A percentile compares a stretch with the other conserved stretches of the same genome.
phyloP scores from a whole-genome alignment of 2,329 filamentous ascomycete species.

The Claviceps digitariae region DNA sequence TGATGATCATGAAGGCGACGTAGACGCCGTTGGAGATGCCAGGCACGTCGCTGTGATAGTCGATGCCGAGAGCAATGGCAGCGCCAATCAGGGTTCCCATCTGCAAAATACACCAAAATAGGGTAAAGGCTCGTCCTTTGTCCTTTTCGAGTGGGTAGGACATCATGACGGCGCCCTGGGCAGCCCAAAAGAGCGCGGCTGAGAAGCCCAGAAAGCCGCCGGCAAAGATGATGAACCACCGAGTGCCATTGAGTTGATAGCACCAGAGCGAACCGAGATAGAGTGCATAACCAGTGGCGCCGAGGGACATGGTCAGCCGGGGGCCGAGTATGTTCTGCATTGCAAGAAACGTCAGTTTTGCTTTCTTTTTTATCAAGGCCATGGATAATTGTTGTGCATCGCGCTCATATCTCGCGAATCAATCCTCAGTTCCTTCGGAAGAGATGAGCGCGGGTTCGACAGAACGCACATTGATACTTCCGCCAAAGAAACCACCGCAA shows the following conservation, averaged over 20 bases:
- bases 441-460: neutral
- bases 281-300: slow-evolving; percentile 3
- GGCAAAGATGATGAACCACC: slow-evolving; percentile 39
- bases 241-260: slow-evolving; percentile 3
- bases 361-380: too few species aligned
- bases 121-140: slow-evolving; percentile 79
- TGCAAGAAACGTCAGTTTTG: neutral
- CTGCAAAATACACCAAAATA: slow-evolving; percentile 95
- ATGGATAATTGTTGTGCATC: too few species aligned
- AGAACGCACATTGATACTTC: slow-evolving; percentile 4
- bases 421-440: neutral
- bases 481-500: slow-evolving; percentile 4
- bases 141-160: slow-evolving; percentile 67
- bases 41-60: slow-evolving; percentile 2
- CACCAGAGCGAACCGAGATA: slow-evolving; percentile 7
- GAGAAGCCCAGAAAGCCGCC: slow-evolving; percentile 64
- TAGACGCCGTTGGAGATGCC: slow-evolving; percentile 5
- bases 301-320: slow-evolving; percentile 3
- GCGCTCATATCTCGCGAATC: too few species aligned
- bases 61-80: slow-evolving; percentile 14
- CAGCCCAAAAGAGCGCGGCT: slow-evolving; percentile 67
- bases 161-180: slow-evolving; percentile 79
- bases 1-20: slow-evolving; percentile 5
- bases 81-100: slow-evolving; percentile 70
- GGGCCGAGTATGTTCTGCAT: slow-evolving; percentile 3